Percentiles rank a stretch among this genome's conserved stretches.
phyloP scores from a whole-genome alignment of 2,329 filamentous ascomycete genomes.

The Diaporthe batatas region DNA sequence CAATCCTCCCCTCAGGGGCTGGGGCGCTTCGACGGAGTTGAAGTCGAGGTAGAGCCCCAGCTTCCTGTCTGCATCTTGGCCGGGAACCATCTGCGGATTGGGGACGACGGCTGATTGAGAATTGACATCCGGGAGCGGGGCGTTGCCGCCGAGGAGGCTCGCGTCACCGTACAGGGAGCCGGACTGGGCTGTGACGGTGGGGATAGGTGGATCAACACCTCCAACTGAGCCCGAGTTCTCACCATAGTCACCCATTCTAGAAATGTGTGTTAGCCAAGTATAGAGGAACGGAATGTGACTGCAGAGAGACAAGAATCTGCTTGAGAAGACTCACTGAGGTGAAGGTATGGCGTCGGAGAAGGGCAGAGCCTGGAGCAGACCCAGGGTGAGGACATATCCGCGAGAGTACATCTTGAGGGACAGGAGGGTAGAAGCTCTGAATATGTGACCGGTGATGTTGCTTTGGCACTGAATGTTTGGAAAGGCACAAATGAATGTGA shows the following conservation, averaged over 20 bases:
- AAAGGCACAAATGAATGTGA: conserved; percentile 21
- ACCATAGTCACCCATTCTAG: conserved; percentile 55
- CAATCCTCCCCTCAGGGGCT: conserved; percentile 66
- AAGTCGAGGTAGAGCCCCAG: conserved; percentile 69
- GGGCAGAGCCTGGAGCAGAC: conserved; percentile 37
- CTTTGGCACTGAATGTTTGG: not conserved
- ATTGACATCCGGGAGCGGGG: conserved; percentile 51
- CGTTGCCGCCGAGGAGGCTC: conserved; percentile 56
- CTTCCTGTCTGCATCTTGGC: conserved; percentile 63
- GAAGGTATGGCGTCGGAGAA: conserved; percentile 29
- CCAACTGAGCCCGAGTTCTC: conserved; percentile 59
- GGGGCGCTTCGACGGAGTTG: conserved; percentile 62
- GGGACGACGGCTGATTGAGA: conserved; percentile 55
- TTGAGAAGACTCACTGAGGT: conserved; percentile 33
- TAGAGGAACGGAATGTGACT: not conserved
- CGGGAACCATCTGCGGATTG: conserved; percentile 58
- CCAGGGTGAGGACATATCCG: conserved; percentile 10
- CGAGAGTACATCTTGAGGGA: conserved; percentile 31
- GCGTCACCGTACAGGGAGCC: conserved; percentile 58
- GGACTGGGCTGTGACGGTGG: conserved; percentile 53
- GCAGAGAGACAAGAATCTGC: too few species aligned
- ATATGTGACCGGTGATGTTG: not conserved
- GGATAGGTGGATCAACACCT: conserved; percentile 55
- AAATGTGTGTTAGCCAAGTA: not conserved
- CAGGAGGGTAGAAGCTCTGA: not conserved